Evolutionary conservation across 345 rosid species (phyloP).

Genomic region (Moringa oleifera): DNA sequence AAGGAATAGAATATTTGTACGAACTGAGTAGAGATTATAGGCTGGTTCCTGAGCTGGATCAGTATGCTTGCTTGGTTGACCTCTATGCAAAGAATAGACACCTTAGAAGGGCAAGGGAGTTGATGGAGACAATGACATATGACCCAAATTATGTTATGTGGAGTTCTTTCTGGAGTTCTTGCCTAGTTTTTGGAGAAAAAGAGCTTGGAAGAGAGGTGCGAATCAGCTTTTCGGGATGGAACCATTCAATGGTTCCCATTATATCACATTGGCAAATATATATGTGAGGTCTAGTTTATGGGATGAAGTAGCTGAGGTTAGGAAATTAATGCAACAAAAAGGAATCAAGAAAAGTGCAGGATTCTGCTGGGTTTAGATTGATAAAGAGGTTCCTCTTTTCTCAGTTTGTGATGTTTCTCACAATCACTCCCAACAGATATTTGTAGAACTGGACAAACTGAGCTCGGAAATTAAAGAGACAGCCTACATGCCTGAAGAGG

Average conservation of each 20-base stretch:
- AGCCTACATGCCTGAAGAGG: not conserved
- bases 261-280: conserved; percentile 17
- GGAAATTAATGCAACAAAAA: conserved; percentile 20
- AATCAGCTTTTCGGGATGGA: conserved; percentile 13
- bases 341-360: conserved; percentile 20
- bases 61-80: conserved; percentile 25
- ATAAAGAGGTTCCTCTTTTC: conserved; percentile 14
- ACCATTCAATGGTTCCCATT: conserved; percentile 13
- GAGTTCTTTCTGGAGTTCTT: conserved; percentile 22
- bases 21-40: conserved; percentile 17
- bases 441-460: conserved; percentile 15
- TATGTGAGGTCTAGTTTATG: conserved; percentile 17
- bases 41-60: conserved; percentile 15
- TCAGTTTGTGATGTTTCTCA: conserved; percentile 12
- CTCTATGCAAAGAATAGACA: conserved; percentile 21
- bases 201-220: conserved; percentile 21
- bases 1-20: conserved; percentile 16
- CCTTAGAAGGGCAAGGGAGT: conserved; percentile 19
- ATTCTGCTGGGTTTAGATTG: conserved; percentile 23
- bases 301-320: conserved; percentile 16
- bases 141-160: conserved; percentile 16
- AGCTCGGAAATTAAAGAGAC: conserved; percentile 13
- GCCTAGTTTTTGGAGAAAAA: conserved; percentile 18
- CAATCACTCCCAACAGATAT: conserved; percentile 6
- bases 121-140: conserved; percentile 22